Base-by-base conservation (phyloP, 176 grass and related monocot species). In the Eragrostis curvula region DNA sequence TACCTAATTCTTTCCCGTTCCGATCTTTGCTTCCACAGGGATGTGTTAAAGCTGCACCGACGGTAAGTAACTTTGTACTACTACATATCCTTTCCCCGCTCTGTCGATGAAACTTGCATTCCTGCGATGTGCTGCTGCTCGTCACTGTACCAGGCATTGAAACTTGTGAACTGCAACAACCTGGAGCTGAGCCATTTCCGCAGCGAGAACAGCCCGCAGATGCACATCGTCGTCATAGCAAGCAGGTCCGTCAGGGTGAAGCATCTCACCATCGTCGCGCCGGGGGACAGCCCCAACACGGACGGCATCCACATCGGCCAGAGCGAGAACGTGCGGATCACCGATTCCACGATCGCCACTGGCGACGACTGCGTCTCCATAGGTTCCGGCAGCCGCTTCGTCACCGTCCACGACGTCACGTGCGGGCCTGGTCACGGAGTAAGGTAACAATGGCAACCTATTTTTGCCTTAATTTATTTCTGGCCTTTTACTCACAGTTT, bases 311-410 rank as follows among this genome's bases (percentile, higher is more conserved):
- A 91, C 73, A 44, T 89, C 49, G 73, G n/a, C 1, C 15, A 13
- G 12, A 85, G 86, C 15, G 40, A 76, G 14, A 13, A 89, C 36
- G 80, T 94, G 48, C 44, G 3, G 12, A 77, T 94, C 63, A 32
- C 20, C 6, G 29, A 41, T 3, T 46, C 74, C 0, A 46, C 5
- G 20, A 87, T 89, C 53, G 61, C 60, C 63, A 91, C 89, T 0
- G 87, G 89, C 20, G 92, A 94, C 68, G 89, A 94, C 77, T 94
- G 92, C 73, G 12, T 94, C 70, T 91, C 92, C 67, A 84, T 94
- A 9, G 72, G 75, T 49, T 55, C 79, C 59, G 70, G 74, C 7
- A 81, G 65, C 42, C 60, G 68, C 46, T 86, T 89, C 75, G 63
- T 94, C 55, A 70, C 45, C 58, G 57, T 91, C 25, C 43, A 82